These are phyloP conservation scores for Fusarium stilboides DNA, from an alignment of 2,329 filamentous ascomycete genomes.

Conservation along the genomic window DNA sequence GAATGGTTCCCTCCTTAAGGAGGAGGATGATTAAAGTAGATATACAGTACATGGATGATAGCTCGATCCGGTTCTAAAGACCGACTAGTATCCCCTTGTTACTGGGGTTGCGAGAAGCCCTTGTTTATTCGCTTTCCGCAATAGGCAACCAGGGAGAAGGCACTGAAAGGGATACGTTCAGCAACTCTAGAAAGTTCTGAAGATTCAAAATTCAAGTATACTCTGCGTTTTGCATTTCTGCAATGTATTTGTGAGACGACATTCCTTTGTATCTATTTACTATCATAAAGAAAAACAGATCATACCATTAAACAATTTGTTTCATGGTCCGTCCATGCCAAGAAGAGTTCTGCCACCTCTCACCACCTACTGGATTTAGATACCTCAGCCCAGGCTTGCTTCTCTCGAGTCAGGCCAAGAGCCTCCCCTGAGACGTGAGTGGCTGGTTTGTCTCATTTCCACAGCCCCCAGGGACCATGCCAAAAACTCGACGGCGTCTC, in stretches of 20 bases:
- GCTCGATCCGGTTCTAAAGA: slow-evolving; percentile 23
- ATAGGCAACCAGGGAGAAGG: slow-evolving; percentile 4
- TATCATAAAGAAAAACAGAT: not conserved
- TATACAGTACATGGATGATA: slow-evolving; percentile 19
- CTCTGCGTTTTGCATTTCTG: not conserved
- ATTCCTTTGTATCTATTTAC: slow-evolving; percentile 19
- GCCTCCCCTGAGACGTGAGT: slow-evolving; percentile 25
- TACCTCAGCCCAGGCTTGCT: not conserved
- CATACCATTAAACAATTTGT: slow-evolving; percentile 5
- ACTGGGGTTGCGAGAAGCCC: slow-evolving; percentile 1
- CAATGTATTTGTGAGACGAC: not conserved
- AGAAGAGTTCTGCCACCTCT: slow-evolving; percentile 3
- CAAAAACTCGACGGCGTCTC: slow-evolving; percentile 12
- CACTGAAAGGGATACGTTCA: not conserved
- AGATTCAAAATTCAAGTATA: too few relatives aligned
- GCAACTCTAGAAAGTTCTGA: not conserved
- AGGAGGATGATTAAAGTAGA: slow-evolving; percentile 26
- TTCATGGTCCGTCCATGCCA: not conserved
- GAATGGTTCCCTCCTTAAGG: slow-evolving; percentile 9
- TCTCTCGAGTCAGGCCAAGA: slow-evolving; percentile 29
- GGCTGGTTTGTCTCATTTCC: slow-evolving; percentile 39
- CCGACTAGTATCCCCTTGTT: slow-evolving; percentile 11
- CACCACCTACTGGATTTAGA: slow-evolving; percentile 16
- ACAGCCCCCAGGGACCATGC: slow-evolving; percentile 27
- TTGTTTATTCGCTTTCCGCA: slow-evolving; percentile 28